Conservation (phyloP, 805 yeast genomes). For the Yarrowia porcina region DNA sequence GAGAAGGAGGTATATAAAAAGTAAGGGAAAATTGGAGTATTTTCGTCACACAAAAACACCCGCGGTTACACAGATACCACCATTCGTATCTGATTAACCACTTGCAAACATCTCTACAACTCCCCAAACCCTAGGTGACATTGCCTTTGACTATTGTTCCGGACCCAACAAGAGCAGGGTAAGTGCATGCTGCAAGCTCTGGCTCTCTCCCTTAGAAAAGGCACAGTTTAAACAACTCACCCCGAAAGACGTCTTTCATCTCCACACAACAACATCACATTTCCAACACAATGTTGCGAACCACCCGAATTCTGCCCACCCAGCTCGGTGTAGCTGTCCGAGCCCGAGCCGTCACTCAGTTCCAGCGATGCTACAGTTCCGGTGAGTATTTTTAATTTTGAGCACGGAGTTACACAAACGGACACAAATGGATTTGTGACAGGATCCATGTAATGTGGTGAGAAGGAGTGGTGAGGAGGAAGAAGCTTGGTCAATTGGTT, state of each 20-base stretch:
- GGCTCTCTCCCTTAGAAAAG: neutral
- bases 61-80: no score
- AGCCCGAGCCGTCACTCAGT: slow-evolving; percentile 15
- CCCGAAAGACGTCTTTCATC: no score
- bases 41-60: neutral
- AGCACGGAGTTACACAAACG: no score
- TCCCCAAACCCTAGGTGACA: neutral
- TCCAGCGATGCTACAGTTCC: slow-evolving; percentile 23
- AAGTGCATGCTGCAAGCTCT: slow-evolving; percentile 2
- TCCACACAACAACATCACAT: neutral
- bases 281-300: slow-evolving; percentile 23
- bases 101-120: no score
- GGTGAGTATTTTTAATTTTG: slow-evolving; percentile 8
- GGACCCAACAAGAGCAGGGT: slow-evolving; percentile 24
- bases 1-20: neutral
- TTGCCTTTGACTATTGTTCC: slow-evolving; percentile 9
- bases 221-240: slow-evolving; percentile 13
- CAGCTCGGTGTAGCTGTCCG: neutral
- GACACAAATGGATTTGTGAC: neutral
- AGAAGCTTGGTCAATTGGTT: no score
- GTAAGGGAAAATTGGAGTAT: no score
- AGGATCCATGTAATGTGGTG: no score
- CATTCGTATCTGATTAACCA: no score
- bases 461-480: no score
- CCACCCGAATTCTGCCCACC: slow-evolving; percentile 19